Evolutionary conservation across 2,329 filamentous ascomycete species (phyloP), one percentile per base, ranked within the genome.

Genomic region (Aspergillus uvarum): DNA sequence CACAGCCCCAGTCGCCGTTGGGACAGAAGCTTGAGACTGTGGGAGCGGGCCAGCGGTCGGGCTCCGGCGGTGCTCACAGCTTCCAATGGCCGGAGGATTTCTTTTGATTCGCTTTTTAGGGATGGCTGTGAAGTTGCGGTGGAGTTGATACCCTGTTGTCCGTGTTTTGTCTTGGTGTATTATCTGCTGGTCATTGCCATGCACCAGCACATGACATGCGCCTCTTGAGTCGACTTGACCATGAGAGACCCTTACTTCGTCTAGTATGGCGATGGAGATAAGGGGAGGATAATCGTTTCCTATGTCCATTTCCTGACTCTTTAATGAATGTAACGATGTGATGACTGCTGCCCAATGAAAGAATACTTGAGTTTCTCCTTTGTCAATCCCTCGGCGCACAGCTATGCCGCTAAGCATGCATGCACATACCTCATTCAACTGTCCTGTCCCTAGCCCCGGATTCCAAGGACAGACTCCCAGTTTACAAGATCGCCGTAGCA

Each of bases 51-150:
- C 59, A 26, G 38, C 38, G 38, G 38, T 44, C n/a, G 7, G 38
- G 38, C 38, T 44, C 38, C 5, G 38, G 38, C 16, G 47, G 52
- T 21, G 42, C 51, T 29, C 65, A 73, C 47, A 65, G 68, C n/a
- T 80, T 78, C 57, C 69, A 73, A 22, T 81, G 78, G 79, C 77
- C 77, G 5, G 76, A 77, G 8, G 77, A 79, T 61, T 71, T 78
- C 8, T 80, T 80, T 59, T 80, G 63, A 75, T 6, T 42, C 14
- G 31, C 19, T 51, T 44, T 31, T 19, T 8, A 29, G 51, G 14
- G 5, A 22, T 24, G 26, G 10, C 50, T 12, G 5, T 35, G 32
- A 35, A 5, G 38, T 7, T 16, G 14, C 38, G 38, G 5, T 44
- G 38, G 32, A 8, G 3, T 16, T 19, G 4, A n/a, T 44, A 19